Base-by-base conservation (phyloP, 1,284 basidiomycete species). In the Boletus sp. region DNA sequence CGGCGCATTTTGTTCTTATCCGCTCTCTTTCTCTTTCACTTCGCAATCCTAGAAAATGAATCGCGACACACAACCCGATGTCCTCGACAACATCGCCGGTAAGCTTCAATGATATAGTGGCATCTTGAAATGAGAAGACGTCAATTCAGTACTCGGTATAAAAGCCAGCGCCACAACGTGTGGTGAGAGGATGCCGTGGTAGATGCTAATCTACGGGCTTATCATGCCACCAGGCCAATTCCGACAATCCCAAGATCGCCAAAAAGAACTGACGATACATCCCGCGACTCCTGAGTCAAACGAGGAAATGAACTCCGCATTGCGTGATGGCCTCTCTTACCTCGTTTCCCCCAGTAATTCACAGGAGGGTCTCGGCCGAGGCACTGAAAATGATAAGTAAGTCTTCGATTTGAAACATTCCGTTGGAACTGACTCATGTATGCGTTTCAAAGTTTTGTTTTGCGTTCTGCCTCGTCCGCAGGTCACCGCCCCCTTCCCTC, bases 371-470 rank as follows among this genome's bases (percentile, higher is more conserved):
- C 42, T 39, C 19, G 32, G 33, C 27, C 35, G 34, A 23, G 30
- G 38, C 7, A 5, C 38, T 23, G 47, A 48, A 38, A 49, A 36
- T 4, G 50, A 43, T 27, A 50, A 20, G 61, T 37, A 49, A 49
- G 57, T 43, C 16, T 26, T 32, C 4, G 1, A 6, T 38, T 43
- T 20, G 20, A 14, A 22, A 19, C 2, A 17, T 33, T 9, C 19
- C 34, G 16, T 34, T 14, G 16, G 4, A 37, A 27, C 20, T 39
- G 33, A 52, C 27, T 58, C 30, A 50, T 64, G 19, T 66, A 57
- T 62, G 62, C 53, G 41, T 30, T 33, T 51, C n/a, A 26, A 53
- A 80, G 79, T 55, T 66, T 54, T 60, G 68, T 60, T 51, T 54
- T 53, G 37, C 58, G 48, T 42, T 52, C 44, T 33, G 26, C 51